phyloP scores from a whole-genome alignment of 257 asterid species.

The Scutellaria galericulata region DNA sequence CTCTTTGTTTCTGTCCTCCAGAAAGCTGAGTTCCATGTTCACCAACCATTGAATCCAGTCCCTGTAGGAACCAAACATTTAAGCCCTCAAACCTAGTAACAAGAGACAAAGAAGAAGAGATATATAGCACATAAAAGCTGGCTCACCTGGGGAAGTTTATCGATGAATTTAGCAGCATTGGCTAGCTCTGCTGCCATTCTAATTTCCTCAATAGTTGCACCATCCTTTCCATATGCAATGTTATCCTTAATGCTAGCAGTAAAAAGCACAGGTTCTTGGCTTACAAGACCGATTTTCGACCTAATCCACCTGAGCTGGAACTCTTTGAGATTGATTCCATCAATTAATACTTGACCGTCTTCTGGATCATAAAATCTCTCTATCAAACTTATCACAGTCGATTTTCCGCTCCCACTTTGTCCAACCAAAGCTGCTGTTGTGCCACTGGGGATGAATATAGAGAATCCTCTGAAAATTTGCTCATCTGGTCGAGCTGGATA shows the following conservation, averaged over 20 bases:
- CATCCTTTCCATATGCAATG: slow-evolving; percentile 70
- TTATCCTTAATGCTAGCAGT: slow-evolving; percentile 71
- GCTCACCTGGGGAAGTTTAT: slow-evolving; percentile 64
- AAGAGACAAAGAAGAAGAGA: not conserved
- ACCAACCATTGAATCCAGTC: slow-evolving; percentile 72
- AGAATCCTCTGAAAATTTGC: slow-evolving; percentile 65
- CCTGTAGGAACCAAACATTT: slow-evolving; percentile 40
- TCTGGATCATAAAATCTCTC: slow-evolving; percentile 84
- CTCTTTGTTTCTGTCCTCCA: slow-evolving; percentile 80
- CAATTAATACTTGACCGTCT: slow-evolving; percentile 64
- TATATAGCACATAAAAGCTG: slow-evolving; percentile 6
- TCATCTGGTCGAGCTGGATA: slow-evolving; percentile 73
- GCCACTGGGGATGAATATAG: slow-evolving; percentile 61
- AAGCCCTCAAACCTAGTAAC: not conserved
- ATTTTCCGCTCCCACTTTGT: slow-evolving; percentile 84
- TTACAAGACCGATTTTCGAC: slow-evolving; percentile 71
- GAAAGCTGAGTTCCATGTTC: slow-evolving; percentile 84
- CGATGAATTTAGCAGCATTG: slow-evolving; percentile 74
- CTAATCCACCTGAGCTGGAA: slow-evolving; percentile 76
- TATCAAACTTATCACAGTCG: slow-evolving; percentile 70
- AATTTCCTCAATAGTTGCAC: slow-evolving; percentile 66
- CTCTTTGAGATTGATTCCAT: slow-evolving; percentile 62
- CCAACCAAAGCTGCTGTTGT: slow-evolving; percentile 73
- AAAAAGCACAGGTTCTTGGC: slow-evolving; percentile 86
- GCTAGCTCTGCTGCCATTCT: slow-evolving; percentile 67